Conservation (phyloP, 129 eudicot species). For the Flaveria linearis region DNA sequence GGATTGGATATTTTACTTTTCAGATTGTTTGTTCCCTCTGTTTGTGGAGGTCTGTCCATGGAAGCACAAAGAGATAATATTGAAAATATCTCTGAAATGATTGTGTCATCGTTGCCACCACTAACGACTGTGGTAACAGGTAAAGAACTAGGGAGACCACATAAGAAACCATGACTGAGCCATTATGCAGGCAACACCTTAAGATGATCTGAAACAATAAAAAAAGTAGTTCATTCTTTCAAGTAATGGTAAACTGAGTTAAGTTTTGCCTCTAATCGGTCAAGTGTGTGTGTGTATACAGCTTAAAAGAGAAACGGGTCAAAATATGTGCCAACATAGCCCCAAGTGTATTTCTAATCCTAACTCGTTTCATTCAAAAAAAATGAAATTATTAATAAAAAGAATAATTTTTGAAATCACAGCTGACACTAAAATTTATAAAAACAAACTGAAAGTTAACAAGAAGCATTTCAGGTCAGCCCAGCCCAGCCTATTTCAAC, state of each 20-base stretch:
- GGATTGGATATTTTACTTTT: slow-evolving; percentile 59
- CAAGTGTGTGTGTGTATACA: neutral
- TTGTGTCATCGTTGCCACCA: slow-evolving; percentile 90
- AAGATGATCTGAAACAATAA: slow-evolving; percentile 63
- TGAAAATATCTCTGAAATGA: slow-evolving; percentile 81
- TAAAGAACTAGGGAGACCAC: slow-evolving; percentile 90
- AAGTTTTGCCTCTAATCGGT: neutral
- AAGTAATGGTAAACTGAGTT: neutral
- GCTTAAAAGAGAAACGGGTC: neutral
- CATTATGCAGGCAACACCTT: slow-evolving; percentile 77
- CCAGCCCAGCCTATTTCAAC: neutral
- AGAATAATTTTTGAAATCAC: neutral
- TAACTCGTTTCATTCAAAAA: neutral
- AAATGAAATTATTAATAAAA: neutral
- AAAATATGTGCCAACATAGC: neutral
- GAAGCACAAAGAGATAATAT: slow-evolving; percentile 70
- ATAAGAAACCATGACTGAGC: slow-evolving; percentile 56
- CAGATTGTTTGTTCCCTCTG: slow-evolving; percentile 52
- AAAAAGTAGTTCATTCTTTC: neutral
- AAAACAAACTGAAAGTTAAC: neutral
- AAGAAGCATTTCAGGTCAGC: neutral
- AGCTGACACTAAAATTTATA: neutral
- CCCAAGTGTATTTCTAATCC: neutral
- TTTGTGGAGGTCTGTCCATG: slow-evolving; percentile 50
- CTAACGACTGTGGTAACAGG: slow-evolving; percentile 74